A percentile compares a stretch with the other conserved stretches of the same genome.
These are phyloP conservation scores for Panellus pusillus DNA, from an alignment of 768 basidiomycete genomes.

Conservation along the genomic window DNA sequence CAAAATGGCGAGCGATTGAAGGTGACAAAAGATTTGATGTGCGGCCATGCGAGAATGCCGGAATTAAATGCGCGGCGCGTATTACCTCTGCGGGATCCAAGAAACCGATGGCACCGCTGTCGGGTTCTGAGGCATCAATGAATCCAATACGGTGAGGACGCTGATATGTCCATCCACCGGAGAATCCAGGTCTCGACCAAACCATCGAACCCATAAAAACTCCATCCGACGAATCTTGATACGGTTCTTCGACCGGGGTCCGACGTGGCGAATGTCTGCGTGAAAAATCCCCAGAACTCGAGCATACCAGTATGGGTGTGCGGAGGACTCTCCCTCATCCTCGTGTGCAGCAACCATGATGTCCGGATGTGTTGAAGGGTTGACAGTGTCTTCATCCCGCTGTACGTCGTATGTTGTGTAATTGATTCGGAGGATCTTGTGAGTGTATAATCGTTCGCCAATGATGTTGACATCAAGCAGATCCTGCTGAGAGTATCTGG, in stretches of 20 bases:
- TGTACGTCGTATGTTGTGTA: background rate
- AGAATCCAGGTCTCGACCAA: background rate
- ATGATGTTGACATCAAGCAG: background rate
- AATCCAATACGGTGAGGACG: background rate
- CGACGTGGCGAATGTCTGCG: constrained; percentile 1
- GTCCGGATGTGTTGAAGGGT: background rate
- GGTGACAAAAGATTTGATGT: too few relatives aligned
- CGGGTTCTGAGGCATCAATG: background rate
- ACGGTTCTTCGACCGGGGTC: background rate
- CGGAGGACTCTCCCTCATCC: background rate
- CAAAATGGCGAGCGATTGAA: background rate
- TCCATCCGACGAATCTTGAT: background rate
- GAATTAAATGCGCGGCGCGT: background rate
- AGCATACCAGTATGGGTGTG: constrained; percentile 4
- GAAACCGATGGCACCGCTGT: background rate
- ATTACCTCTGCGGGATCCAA: background rate
- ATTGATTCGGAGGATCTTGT: background rate
- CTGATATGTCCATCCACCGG: background rate
- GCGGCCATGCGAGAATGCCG: background rate
- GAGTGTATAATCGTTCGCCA: background rate
- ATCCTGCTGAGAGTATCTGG: background rate
- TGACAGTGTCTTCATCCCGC: constrained; percentile 2
- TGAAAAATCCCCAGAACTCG: background rate
- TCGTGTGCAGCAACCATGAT: background rate
- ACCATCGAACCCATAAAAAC: constrained; percentile 1